Evolutionary conservation across 306 rosid species (phyloP), one percentile per base, ranked within the genome.

Genomic region (Sphenostylis stenocarpa): DNA sequence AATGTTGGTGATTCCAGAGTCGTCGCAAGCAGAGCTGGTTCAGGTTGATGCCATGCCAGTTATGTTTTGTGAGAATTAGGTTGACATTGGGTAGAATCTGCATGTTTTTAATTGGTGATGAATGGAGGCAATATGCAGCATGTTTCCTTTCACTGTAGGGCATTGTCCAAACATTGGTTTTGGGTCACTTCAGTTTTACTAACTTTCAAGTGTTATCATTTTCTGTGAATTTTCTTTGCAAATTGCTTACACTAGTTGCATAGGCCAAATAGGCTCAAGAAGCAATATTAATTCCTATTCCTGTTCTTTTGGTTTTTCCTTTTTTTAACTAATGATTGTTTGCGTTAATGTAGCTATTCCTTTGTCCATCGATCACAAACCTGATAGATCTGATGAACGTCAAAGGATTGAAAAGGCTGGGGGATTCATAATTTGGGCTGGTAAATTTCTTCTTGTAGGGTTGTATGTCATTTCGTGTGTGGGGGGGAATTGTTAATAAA

Each of bases 1-100:
- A 93, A 93, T 87, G 97, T 93, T 66, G 97, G 97, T 56, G 97
- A 93, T 90, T 93, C 97, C 67, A 88, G 97, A 91, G 97, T 90
- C 7, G 96, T 93, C 72, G 96, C 91, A 39, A 73, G 81, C 58
- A 86, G 97, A 85, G 94, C 92, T 87, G 97, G 97, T 84, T 85
- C 87, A 90, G 96, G 97, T 93, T 80, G 70, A 77, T 86, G 65
- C 78, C 73, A 51, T 85, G 70, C 48, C 73, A 75, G 12, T 84
- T 80, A 55, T 51, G 61, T 67, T 73, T 38, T 80, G 75, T 26
- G 76, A 33, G 76, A 83, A 33, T 71, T 72, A 29, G 51, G 45
- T 73, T 83, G 67, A 58, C 29, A 70, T 64, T 63, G 53, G 68
- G 44, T 26, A 75, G 43, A 44, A 60, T 43, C 60, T 66, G 33